Percentiles rank a stretch among this genome's conserved stretches.
Evolutionary conservation across 2,329 filamentous ascomycete species (phyloP).

Genomic region (Calonectria hawksworthii): DNA sequence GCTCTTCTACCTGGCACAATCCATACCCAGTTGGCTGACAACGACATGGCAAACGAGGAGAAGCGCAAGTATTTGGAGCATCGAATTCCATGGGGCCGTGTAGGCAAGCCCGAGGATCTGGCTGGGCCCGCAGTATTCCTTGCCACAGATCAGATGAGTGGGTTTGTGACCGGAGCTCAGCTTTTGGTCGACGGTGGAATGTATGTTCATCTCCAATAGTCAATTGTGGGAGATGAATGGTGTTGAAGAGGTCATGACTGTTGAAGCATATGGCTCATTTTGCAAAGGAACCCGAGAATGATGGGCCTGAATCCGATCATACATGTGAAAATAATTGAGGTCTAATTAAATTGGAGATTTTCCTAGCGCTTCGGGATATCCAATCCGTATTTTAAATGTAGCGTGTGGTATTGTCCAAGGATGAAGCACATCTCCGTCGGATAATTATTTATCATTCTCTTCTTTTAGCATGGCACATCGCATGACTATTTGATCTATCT

Average conservation of each 20-base stretch:
- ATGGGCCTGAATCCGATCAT: too few relatives aligned
- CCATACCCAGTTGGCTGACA: conserved; percentile 82
- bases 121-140: conserved; percentile 81
- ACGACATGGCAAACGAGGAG: conserved; percentile 76
- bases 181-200: conserved; percentile 80
- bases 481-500: too few relatives aligned
- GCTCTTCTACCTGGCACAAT: conserved; percentile 84
- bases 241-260: not conserved
- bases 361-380: too few relatives aligned
- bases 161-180: conserved; percentile 78
- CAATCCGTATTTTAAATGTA: too few relatives aligned
- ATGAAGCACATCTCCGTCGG: too few relatives aligned
- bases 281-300: too few relatives aligned
- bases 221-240: too few relatives aligned
- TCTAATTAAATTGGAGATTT: too few relatives aligned
- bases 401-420: too few relatives aligned
- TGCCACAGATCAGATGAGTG: conserved; percentile 74
- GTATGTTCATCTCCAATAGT: conserved; percentile 79
- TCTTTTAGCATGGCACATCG: too few relatives aligned
- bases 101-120: conserved; percentile 73
- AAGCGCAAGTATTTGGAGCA: conserved; percentile 84
- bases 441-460: too few relatives aligned
- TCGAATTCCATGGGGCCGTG: conserved; percentile 78
- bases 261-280: not conserved
- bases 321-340: too few relatives aligned